phyloP scores from a whole-genome alignment of 2,329 filamentous ascomycete species.

The Colletotrichum melonis region DNA sequence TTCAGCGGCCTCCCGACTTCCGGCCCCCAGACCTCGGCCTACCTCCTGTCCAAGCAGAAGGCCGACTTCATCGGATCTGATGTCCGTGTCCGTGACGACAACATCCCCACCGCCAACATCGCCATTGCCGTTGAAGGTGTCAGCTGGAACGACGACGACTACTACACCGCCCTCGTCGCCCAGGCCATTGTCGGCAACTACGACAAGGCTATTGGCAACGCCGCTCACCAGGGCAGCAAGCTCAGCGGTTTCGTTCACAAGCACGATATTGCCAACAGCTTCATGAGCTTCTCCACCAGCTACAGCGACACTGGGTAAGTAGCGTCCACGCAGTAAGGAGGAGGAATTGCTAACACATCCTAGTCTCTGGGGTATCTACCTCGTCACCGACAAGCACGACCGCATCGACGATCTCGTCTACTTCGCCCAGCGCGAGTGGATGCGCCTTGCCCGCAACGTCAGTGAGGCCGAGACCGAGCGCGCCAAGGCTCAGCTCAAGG shows the following conservation, averaged over 20 bases:
- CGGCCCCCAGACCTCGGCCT: slow-evolving; percentile 79
- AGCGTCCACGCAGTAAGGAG: slow-evolving; percentile 39
- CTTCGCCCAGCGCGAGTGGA: slow-evolving; percentile 99
- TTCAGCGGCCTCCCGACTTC: slow-evolving; percentile 83
- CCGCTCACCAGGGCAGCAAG: slow-evolving; percentile 97
- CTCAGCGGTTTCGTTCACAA: slow-evolving; percentile 95
- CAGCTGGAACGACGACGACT: slow-evolving; percentile 99
- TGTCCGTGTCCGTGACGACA: slow-evolving; percentile 95
- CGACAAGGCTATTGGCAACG: slow-evolving; percentile 98
- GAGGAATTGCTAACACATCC: slow-evolving; percentile 42
- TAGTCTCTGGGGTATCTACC: slow-evolving; percentile 99
- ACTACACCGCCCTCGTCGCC: slow-evolving; percentile 97
- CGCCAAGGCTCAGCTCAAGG: slow-evolving; percentile 99
- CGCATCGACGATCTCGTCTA: slow-evolving; percentile 95
- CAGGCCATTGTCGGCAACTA: slow-evolving; percentile 99
- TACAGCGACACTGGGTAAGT: slow-evolving; percentile 98
- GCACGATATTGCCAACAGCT: slow-evolving; percentile 97
- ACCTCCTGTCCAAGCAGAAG: slow-evolving; percentile 83
- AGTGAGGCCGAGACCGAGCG: slow-evolving; percentile 93
- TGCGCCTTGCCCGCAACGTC: slow-evolving; percentile 90
- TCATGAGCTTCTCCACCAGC: slow-evolving; percentile 99
- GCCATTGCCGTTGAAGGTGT: slow-evolving; percentile 99
- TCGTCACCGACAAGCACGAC: slow-evolving; percentile 90
- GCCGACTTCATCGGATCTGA: slow-evolving; percentile 98
- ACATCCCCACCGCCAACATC: slow-evolving; percentile 95